phyloP scores from a whole-genome alignment of 1,284 basidiomycete species.

The Coriolopsis trogii region DNA sequence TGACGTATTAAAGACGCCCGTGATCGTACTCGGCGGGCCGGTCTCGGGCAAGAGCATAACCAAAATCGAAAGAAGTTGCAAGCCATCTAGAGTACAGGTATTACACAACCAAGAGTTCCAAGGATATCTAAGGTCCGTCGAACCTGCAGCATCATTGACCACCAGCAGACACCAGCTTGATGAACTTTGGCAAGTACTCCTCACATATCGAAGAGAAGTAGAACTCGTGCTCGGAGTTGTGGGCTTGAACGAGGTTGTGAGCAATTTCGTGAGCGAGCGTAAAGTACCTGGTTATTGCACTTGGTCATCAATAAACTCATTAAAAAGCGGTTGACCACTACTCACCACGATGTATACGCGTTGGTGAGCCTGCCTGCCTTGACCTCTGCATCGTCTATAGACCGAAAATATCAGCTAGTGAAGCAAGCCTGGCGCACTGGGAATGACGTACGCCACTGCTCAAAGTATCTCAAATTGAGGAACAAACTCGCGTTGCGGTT shows the following conservation, averaged over 20 bases:
- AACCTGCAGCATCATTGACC: conserved; percentile 2
- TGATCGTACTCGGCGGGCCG: neutral
- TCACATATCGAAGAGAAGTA: conserved; percentile 93
- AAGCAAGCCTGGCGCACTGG: neutral
- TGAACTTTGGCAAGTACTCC: conserved; percentile 22
- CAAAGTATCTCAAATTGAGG: conserved; percentile 86
- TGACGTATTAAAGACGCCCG: neutral
- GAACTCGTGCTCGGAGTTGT: conserved; percentile 90
- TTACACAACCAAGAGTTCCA: too few relatives aligned
- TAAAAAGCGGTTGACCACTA: neutral
- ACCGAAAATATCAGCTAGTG: conserved; percentile 5
- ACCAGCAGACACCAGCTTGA: conserved; percentile 18
- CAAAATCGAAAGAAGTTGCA: too few relatives aligned
- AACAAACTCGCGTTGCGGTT: conserved; percentile 91
- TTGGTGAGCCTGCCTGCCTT: conserved; percentile 56
- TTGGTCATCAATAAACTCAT: neutral
- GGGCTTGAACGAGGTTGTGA: conserved; percentile 79
- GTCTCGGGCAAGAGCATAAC: too few relatives aligned
- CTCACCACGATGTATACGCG: conserved; percentile 81
- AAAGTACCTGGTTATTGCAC: conserved; percentile 66
- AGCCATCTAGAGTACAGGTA: too few relatives aligned
- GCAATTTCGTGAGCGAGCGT: conserved; percentile 92
- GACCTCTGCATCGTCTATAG: conserved; percentile 73
- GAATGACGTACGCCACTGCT: conserved; percentile 81
- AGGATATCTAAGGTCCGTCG: conserved; percentile 8